These are phyloP conservation scores for Tetrapisispora fleetii DNA, from an alignment of 805 yeast genomes.

Conservation along the genomic window DNA sequence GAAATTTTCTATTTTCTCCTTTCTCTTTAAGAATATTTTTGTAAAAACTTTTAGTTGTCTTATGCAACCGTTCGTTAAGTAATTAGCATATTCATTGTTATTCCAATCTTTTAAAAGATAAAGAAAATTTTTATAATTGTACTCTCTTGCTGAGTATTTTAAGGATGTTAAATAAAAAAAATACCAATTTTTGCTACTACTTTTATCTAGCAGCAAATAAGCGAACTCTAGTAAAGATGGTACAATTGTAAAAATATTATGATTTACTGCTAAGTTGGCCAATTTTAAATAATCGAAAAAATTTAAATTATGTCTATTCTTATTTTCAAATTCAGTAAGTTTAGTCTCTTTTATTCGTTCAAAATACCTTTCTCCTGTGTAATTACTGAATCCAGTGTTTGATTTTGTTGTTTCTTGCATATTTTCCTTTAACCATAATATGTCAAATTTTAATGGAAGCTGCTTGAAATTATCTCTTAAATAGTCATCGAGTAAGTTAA, in stretches of 20 bases:
- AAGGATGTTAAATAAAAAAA: slow-evolving; percentile 16
- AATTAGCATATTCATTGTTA: slow-evolving; percentile 10
- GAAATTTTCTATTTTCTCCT: neutral
- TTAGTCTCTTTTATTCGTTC: neutral
- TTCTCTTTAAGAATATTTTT: neutral
- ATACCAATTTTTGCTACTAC: slow-evolving; percentile 13
- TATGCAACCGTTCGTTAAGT: slow-evolving; percentile 13
- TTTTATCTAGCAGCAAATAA: slow-evolving; percentile 5
- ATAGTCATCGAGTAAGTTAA: slow-evolving; percentile 13
- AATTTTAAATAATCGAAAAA: slow-evolving; percentile 20
- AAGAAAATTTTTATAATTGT: slow-evolving; percentile 9
- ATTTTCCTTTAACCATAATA: slow-evolving; percentile 17
- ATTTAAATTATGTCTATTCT: slow-evolving; percentile 7
- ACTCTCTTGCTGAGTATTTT: slow-evolving; percentile 10
- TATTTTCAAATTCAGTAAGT: slow-evolving; percentile 12
- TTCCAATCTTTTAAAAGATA: slow-evolving; percentile 20
- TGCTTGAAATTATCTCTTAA: slow-evolving; percentile 8
- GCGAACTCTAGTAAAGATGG: slow-evolving; percentile 5
- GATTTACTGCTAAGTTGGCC: slow-evolving; percentile 9
- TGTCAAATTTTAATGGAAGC: slow-evolving; percentile 17
- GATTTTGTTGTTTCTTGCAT: neutral
- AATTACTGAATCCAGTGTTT: too few species aligned
- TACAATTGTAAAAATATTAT: slow-evolving; percentile 10
- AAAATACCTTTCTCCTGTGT: neutral
- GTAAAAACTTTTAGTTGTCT: slow-evolving; percentile 16